phyloP scores from a whole-genome alignment of 2,329 filamentous ascomycete genomes.

The Sporothrix mexicana region DNA sequence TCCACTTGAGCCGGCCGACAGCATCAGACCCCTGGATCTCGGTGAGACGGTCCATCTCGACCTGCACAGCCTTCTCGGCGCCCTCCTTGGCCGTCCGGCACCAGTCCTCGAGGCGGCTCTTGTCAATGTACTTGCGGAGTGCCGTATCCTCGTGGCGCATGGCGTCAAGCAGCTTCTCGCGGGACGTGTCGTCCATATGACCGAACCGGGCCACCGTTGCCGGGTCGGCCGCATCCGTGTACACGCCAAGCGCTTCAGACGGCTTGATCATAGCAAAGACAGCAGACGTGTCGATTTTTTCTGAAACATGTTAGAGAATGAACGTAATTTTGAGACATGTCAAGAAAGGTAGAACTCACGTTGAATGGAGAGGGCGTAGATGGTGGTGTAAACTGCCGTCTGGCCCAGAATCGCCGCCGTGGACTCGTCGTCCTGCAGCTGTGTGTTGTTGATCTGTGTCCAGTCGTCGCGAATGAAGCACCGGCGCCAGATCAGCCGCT shows the following conservation, averaged over 20 bases:
- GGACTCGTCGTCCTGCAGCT: slow-evolving; percentile 72
- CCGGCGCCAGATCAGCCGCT: slow-evolving; percentile 80
- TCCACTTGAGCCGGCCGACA: slow-evolving; percentile 27
- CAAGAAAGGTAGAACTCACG: slow-evolving; percentile 56
- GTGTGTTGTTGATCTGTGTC: slow-evolving; percentile 77
- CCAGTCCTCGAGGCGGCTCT: slow-evolving; percentile 75
- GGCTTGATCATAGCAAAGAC: slow-evolving; percentile 57
- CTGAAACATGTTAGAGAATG: slow-evolving; percentile 42
- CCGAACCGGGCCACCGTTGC: slow-evolving; percentile 53
- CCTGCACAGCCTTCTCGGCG: slow-evolving; percentile 42
- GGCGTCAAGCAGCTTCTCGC: slow-evolving; percentile 71
- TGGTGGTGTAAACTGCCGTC: slow-evolving; percentile 72
- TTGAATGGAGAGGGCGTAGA: slow-evolving; percentile 67
- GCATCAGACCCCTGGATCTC: slow-evolving; percentile 27
- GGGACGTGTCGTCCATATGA: slow-evolving; percentile 66
- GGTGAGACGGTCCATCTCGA: slow-evolving; percentile 38
- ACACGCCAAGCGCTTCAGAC: slow-evolving; percentile 63
- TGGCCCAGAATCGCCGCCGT: slow-evolving; percentile 65
- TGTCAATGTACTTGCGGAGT: slow-evolving; percentile 69
- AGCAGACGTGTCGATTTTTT: slow-evolving; percentile 37
- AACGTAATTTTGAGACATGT: slow-evolving; percentile 42
- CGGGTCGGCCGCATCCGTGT: slow-evolving; percentile 65
- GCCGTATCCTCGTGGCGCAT: slow-evolving; percentile 74
- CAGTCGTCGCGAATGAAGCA: slow-evolving; percentile 86
- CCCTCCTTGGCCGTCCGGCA: slow-evolving; percentile 40